phyloP scores from a whole-genome alignment of 106 monocot species.

The Dendrobium catenatum region DNA sequence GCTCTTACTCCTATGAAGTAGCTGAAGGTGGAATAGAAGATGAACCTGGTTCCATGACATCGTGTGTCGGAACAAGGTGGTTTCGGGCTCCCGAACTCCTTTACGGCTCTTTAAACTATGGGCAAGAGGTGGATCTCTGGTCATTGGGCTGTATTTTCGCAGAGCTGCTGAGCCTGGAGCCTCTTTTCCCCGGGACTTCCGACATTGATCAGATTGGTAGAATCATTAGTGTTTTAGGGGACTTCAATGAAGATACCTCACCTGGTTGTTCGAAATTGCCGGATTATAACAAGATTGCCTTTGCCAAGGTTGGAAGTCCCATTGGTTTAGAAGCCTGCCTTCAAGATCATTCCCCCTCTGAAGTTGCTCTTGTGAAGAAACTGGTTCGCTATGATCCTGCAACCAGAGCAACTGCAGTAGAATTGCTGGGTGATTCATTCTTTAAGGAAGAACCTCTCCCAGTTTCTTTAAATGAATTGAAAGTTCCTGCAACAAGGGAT shows the following conservation, averaged over 20 bases:
- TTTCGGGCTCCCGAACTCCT: conserved; percentile 87
- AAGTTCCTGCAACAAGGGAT: conserved; percentile 36
- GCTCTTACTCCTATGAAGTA: conserved; percentile 33
- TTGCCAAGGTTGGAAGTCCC: conserved; percentile 61
- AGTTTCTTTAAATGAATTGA: conserved; percentile 41
- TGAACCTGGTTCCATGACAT: conserved; percentile 49
- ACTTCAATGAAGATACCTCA: conserved; percentile 57
- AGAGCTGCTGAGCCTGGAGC: conserved; percentile 60
- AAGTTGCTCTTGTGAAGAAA: conserved; percentile 44
- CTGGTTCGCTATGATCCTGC: conserved; percentile 58
- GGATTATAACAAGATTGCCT: conserved; percentile 69
- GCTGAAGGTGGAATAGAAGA: conserved; percentile 22
- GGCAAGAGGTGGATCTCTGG: conserved; percentile 73
- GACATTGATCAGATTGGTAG: conserved; percentile 84
- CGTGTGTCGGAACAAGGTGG: conserved; percentile 89
- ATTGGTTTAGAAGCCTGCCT: conserved; percentile 53
- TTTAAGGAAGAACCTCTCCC: conserved; percentile 70
- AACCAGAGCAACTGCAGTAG: conserved; percentile 45
- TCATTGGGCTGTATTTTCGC: conserved; percentile 81
- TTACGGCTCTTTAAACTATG: conserved; percentile 74
- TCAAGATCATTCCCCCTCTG: conserved; percentile 32
- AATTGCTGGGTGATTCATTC: conserved; percentile 58
- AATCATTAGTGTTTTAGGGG: conserved; percentile 67
- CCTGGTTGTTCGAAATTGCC: conserved; percentile 72
- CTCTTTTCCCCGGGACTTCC: conserved; percentile 72